Percentiles rank a stretch among this genome's conserved stretches.
Conservation (phyloP, 306 rosid genomes). For the Fagus crenata region DNA sequence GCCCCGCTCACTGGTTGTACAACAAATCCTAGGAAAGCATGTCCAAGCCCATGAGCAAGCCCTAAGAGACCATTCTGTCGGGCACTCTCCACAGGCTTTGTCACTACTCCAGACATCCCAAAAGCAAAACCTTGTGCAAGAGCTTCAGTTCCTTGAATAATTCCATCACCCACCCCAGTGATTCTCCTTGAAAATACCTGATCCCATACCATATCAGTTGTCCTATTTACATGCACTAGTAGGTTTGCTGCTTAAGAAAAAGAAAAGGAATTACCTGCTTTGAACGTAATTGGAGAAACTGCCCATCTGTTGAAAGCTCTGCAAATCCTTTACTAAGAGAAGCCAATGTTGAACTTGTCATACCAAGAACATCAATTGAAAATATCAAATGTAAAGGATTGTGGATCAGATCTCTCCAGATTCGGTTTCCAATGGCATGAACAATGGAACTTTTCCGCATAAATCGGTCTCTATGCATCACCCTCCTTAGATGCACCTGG, state of each 20-base stretch:
- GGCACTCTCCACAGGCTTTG: constrained; percentile 92
- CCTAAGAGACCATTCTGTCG: constrained; percentile 91
- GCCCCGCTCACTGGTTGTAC: constrained; percentile 98
- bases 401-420: constrained; percentile 95
- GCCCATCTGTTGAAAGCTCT: constrained; percentile 97
- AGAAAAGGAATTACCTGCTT: constrained; percentile 61
- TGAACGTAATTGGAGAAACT: constrained; percentile 84
- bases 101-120: constrained; percentile 91
- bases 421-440: constrained; percentile 86
- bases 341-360: constrained; percentile 96
- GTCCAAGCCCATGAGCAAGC: constrained; percentile 92
- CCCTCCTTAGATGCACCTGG: constrained; percentile 96
- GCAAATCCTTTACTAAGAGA: constrained; percentile 97
- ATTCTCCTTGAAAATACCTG: constrained; percentile 94
- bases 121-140: constrained; percentile 96
- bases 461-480: constrained; percentile 92
- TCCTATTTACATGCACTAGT: constrained; percentile 9
- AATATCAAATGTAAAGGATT: constrained; percentile 91
- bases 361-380: constrained; percentile 92
- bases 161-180: constrained; percentile 95
- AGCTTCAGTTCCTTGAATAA: constrained; percentile 95
- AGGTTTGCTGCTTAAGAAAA: constrained; percentile 9
- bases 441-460: constrained; percentile 84
- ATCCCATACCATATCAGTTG: constrained; percentile 34
- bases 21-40: constrained; percentile 81